Base-by-base conservation (phyloP, 148 eudicot species). In the Fagopyrum esculentum region DNA sequence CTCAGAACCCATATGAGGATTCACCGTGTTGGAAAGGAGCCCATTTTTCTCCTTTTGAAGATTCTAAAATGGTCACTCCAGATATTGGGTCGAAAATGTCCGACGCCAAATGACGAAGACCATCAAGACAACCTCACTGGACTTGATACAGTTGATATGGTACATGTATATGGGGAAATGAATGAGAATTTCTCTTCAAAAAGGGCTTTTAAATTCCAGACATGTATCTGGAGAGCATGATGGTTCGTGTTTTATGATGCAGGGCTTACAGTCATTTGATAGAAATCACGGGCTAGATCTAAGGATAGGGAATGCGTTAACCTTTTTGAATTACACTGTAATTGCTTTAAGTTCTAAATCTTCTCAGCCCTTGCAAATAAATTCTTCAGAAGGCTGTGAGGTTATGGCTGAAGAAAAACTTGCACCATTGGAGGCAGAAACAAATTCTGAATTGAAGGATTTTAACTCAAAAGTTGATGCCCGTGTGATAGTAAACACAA, bases 1-100 rank as follows among this genome's bases (percentile, higher is more conserved):
- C 59, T 73, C 77, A 85, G 75, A 86, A 82, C 68, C 77, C 84
- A 69, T 87, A 85, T 54, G 96, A 83, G 76, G 98, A 95, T 86
- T 95, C 98, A n/a, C n/a, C n/a, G n/a, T n/a, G n/a, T n/a, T n/a
- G n/a, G n/a, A n/a, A n/a, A n/a, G n/a, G n/a, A n/a, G n/a, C n/a
- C n/a, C n/a, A n/a, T n/a, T n/a, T n/a, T n/a, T n/a, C n/a, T n/a
- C n/a, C n/a, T n/a, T n/a, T n/a, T n/a, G n/a, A n/a, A n/a, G n/a
- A n/a, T n/a, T n/a, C n/a, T n/a, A n/a, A n/a, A n/a, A n/a, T n/a
- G n/a, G n/a, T n/a, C n/a, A n/a, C n/a, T n/a, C n/a, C n/a, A n/a
- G n/a, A n/a, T n/a, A n/a, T n/a, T n/a, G n/a, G n/a, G n/a, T n/a
- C n/a, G n/a, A n/a, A n/a, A n/a, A n/a, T n/a, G n/a, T n/a, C n/a